phyloP scores from a whole-genome alignment of 768 basidiomycete genomes.

The Sistotremastrum niveocremeum region DNA sequence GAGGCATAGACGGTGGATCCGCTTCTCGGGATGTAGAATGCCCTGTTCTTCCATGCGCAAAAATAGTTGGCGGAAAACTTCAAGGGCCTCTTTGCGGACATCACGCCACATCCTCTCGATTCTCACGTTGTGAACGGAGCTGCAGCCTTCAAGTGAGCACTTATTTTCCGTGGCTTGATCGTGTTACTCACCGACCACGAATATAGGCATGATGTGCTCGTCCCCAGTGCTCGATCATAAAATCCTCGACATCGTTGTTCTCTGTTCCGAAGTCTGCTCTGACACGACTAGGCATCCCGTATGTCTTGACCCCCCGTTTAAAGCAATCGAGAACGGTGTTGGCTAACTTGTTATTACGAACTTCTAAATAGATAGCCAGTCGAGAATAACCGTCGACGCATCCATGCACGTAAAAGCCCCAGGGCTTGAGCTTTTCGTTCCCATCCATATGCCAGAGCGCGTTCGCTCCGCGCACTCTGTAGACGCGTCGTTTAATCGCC shows the following conservation, averaged over 20 bases:
- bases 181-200: slow-evolving; percentile 11
- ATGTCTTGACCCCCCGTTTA: too few species aligned
- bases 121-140: slow-evolving; percentile 17
- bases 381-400: slow-evolving; percentile 10
- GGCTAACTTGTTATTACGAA: slow-evolving; percentile 12
- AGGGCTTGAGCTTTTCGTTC: too few species aligned
- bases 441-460: too few species aligned
- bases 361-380: slow-evolving; percentile 5
- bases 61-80: slow-evolving; percentile 18
- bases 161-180: too few species aligned
- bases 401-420: too few species aligned
- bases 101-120: slow-evolving; percentile 17
- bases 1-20: slow-evolving; percentile 11
- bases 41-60: slow-evolving; percentile 13
- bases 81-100: slow-evolving; percentile 17
- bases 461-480: too few species aligned
- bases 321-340: too few species aligned
- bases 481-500: too few species aligned
- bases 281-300: too few species aligned
- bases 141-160: too few species aligned
- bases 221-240: slow-evolving; percentile 9
- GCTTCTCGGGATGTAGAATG: slow-evolving; percentile 15
- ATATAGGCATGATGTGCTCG: slow-evolving; percentile 8
- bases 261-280: too few species aligned
- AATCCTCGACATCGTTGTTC: slow-evolving; percentile 9